Conservation (phyloP, 805 yeast species). For the Candida fluviatilis region DNA sequence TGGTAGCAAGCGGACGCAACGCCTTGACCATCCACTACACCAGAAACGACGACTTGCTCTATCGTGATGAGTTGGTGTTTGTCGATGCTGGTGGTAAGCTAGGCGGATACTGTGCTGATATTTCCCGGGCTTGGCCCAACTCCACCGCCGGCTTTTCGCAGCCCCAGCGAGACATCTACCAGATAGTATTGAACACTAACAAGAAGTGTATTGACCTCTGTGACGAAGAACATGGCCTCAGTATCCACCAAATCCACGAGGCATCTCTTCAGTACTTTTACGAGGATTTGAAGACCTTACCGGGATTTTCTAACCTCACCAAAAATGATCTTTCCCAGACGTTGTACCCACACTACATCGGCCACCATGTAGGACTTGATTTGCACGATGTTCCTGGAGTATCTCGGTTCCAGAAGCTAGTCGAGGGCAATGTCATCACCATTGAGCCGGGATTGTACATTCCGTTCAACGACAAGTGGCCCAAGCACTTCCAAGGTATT, state of each 20-base stretch:
- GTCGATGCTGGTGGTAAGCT: constrained; percentile 93
- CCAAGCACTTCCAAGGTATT: constrained; percentile 75
- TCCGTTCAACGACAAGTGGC: constrained; percentile 70
- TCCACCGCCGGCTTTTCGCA: constrained; percentile 62
- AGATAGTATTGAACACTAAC: constrained; percentile 82
- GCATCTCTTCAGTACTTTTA: constrained; percentile 57
- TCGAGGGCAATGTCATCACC: constrained; percentile 79
- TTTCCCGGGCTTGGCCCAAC: constrained; percentile 95
- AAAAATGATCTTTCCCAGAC: constrained; percentile 47
- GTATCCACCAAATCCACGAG: constrained; percentile 74
- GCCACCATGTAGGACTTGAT: constrained; percentile 92
- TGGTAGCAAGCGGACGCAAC: constrained; percentile 90
- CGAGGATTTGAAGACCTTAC: constrained; percentile 60
- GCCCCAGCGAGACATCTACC: constrained; percentile 82
- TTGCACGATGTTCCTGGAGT: constrained; percentile 76
- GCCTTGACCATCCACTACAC: constrained; percentile 93
- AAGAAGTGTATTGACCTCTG: constrained; percentile 72
- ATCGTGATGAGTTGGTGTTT: constrained; percentile 75
- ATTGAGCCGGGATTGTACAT: constrained; percentile 95
- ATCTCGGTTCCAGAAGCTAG: constrained; percentile 52
- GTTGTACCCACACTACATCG: constrained; percentile 90
- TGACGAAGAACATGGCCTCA: constrained; percentile 44
- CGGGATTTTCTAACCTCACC: constrained; percentile 56
- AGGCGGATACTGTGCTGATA: constrained; percentile 95
- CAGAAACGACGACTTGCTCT: constrained; percentile 78